phyloP scores from a whole-genome alignment of 257 asterid genomes.

The Paulownia fortunei region DNA sequence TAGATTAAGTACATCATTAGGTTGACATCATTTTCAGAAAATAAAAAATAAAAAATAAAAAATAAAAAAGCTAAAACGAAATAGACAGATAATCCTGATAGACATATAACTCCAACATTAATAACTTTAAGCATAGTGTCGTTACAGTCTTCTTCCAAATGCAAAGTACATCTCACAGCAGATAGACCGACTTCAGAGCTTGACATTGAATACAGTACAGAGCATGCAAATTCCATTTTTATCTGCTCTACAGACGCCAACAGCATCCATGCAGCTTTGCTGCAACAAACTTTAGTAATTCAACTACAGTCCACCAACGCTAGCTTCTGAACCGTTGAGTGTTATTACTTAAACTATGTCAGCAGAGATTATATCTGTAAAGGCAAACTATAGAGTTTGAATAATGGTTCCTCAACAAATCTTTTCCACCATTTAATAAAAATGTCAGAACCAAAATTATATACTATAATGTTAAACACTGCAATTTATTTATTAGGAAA shows the following conservation, averaged over 20 bases:
- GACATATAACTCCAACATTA: not conserved
- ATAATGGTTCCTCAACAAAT: not conserved
- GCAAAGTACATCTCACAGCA: not conserved
- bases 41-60: not conserved
- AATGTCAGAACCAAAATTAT: not conserved
- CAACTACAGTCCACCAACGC: not conserved
- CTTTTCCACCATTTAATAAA: not conserved
- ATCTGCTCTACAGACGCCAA: not conserved
- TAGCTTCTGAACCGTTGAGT: not conserved
- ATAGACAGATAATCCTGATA: not conserved
- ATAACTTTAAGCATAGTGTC: not conserved
- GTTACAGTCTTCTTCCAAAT: not conserved
- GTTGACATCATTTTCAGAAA: not conserved
- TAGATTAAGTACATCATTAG: not conserved
- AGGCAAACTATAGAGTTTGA: not conserved
- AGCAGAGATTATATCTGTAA: not conserved
- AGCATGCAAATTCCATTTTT: not conserved
- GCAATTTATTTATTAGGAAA: not conserved
- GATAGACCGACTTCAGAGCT: not conserved
- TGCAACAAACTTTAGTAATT: not conserved
- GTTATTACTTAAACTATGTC: not conserved
- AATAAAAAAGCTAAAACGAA: not conserved
- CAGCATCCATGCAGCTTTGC: not conserved
- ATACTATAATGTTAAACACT: not conserved
- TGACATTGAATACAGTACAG: not conserved